Percentiles rank a stretch among this genome's conserved stretches.
Evolutionary conservation across 257 asterid genomes (phyloP).

Genomic region (Gentiana straminea): DNA sequence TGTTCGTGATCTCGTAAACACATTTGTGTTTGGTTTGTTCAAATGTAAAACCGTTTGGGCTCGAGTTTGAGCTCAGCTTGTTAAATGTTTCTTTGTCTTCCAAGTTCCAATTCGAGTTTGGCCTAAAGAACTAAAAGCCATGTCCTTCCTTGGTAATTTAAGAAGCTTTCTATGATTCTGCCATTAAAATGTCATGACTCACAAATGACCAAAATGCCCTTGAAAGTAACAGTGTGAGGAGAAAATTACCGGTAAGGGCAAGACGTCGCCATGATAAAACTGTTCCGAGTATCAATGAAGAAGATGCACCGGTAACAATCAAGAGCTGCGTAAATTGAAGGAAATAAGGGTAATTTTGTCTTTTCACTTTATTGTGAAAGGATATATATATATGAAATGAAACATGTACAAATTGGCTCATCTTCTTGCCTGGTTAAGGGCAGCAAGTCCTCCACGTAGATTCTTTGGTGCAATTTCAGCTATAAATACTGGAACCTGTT

Average conservation of each 20-base stretch:
- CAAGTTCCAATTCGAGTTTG: no score
- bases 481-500: constrained; percentile 70
- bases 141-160: no score
- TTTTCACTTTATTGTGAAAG: background rate
- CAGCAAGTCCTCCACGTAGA: constrained; percentile 82
- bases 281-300: constrained; percentile 52
- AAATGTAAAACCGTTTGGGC: no score
- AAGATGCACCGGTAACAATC: constrained; percentile 78
- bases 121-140: no score
- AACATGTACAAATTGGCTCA: no score
- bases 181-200: background rate
- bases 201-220: background rate
- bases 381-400: background rate
- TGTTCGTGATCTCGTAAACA: no score
- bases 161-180: background rate
- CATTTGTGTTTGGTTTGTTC: no score
- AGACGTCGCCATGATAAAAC: constrained; percentile 65
- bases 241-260: constrained; percentile 54
- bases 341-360: background rate
- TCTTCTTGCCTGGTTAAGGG: constrained; percentile 55
- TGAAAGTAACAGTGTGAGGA: background rate
- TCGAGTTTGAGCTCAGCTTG: no score
- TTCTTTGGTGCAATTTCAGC: constrained; percentile 81
- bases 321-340: constrained; percentile 41
- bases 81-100: no score